Evolutionary conservation across 805 yeast species (phyloP).

Genomic region (Candida montana): DNA sequence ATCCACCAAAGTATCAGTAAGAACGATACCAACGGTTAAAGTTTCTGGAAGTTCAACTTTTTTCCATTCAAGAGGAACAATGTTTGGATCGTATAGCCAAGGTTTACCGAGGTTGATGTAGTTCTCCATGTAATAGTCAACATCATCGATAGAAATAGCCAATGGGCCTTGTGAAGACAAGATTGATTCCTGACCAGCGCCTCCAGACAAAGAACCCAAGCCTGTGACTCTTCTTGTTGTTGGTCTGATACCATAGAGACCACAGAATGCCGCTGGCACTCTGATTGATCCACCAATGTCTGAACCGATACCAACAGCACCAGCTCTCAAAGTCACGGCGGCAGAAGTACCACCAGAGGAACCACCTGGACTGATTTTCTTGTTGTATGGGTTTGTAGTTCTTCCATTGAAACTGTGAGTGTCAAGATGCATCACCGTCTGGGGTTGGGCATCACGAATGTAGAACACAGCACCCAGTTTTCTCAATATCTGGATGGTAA

Average conservation of each 20-base stretch:
- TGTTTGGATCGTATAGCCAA: slow-evolving; percentile 44
- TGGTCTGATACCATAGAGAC: slow-evolving; percentile 57
- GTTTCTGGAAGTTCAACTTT: slow-evolving; percentile 31
- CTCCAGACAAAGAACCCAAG: slow-evolving; percentile 23
- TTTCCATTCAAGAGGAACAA: slow-evolving; percentile 35
- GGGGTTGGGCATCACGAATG: slow-evolving; percentile 65
- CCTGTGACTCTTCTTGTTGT: slow-evolving; percentile 43
- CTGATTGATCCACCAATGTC: slow-evolving; percentile 72
- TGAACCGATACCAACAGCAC: slow-evolving; percentile 60
- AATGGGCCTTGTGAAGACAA: slow-evolving; percentile 68
- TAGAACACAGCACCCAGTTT: slow-evolving; percentile 46
- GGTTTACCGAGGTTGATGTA: slow-evolving; percentile 53
- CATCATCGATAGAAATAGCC: slow-evolving; percentile 57
- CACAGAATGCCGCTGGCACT: slow-evolving; percentile 62
- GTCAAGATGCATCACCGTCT: slow-evolving; percentile 64
- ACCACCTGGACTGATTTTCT: slow-evolving; percentile 59
- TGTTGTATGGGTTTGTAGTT: slow-evolving; percentile 55
- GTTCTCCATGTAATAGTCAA: slow-evolving; percentile 61
- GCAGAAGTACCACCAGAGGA: slow-evolving; percentile 74
- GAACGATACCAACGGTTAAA: slow-evolving; percentile 54
- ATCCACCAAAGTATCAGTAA: slow-evolving; percentile 60
- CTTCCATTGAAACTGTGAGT: slow-evolving; percentile 55
- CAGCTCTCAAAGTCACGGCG: slow-evolving; percentile 49
- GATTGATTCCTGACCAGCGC: slow-evolving; percentile 46
- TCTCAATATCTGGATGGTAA: slow-evolving; percentile 38